A percentile compares a stretch with the other conserved stretches of the same genome.
These are phyloP conservation scores for Eimeria sp. DNA, from an alignment of 169 alveolate genomes.

Conservation along the genomic window DNA sequence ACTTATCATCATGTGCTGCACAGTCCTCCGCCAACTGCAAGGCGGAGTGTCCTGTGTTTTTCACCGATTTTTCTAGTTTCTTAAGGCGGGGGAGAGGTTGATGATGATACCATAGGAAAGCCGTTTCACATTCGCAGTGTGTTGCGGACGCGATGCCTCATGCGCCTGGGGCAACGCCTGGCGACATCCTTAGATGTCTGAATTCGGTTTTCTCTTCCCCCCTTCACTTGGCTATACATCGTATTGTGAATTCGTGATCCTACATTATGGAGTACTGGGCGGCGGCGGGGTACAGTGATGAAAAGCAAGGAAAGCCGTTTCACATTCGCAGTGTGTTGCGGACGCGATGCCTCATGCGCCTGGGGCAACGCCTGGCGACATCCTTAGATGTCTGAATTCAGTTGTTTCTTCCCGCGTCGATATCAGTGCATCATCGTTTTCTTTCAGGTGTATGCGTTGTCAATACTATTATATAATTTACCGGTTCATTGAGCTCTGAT, in stretches of 20 bases:
- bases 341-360: constrained; percentile 68
- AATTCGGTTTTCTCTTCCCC: not conserved
- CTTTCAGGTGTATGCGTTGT: too few relatives aligned
- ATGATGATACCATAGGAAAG: constrained; percentile 41
- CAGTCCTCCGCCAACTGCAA: not conserved
- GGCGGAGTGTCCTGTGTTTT: not conserved
- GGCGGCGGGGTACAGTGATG: not conserved
- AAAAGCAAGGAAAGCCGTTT: constrained; percentile 46
- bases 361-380: constrained; percentile 73
- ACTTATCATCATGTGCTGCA: not conserved
- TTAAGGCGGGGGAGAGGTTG: not conserved
- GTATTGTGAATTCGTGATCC: not conserved
- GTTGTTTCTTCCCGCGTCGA: too few relatives aligned
- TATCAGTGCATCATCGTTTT: too few relatives aligned
- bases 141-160: constrained; percentile 78
- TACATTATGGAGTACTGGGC: not conserved
- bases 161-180: constrained; percentile 83
- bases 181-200: constrained; percentile 83
- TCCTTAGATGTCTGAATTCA: constrained; percentile 83
- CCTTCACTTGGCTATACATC: not conserved
- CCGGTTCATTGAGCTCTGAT: too few relatives aligned
- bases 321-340: constrained; percentile 75
- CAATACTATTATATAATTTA: too few relatives aligned
- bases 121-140: constrained; percentile 85
- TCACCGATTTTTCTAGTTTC: not conserved